A percentile compares a stretch with the other conserved stretches of the same genome.
These are phyloP conservation scores for Boletales sp. DNA, from an alignment of 768 basidiomycete genomes.

Conservation along the genomic window DNA sequence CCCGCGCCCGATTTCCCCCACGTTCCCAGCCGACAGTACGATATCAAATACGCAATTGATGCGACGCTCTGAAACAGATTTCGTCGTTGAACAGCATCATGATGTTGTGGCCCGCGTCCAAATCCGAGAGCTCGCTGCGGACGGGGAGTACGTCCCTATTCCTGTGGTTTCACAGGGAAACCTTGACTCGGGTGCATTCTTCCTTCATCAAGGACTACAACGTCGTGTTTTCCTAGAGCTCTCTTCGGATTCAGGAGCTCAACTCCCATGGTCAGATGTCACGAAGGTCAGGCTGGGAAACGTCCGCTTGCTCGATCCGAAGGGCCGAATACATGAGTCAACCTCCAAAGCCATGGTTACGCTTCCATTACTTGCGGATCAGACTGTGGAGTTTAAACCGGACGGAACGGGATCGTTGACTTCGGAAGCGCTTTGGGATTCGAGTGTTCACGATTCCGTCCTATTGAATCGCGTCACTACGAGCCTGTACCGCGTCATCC, in stretches of 20 bases:
- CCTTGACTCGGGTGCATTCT: conserved; percentile 83
- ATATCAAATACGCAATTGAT: conserved; percentile 58
- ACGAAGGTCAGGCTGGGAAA: conserved; percentile 76
- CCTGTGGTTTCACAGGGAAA: conserved; percentile 73
- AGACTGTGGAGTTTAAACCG: conserved; percentile 68
- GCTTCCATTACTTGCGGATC: conserved; percentile 71
- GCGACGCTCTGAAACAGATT: conserved; percentile 92
- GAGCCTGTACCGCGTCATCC: conserved; percentile 69
- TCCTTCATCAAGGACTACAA: conserved; percentile 91
- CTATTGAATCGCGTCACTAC: conserved; percentile 85
- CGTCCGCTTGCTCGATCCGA: conserved; percentile 79
- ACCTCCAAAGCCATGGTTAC: conserved; percentile 67
- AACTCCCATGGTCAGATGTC: conserved; percentile 84
- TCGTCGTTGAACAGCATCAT: conserved; percentile 81
- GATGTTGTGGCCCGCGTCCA: conserved; percentile 89
- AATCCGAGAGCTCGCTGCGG: conserved; percentile 80
- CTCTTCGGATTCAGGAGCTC: conserved; percentile 83
- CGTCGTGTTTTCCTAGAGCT: conserved; percentile 73
- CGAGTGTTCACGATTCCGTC: conserved; percentile 82
- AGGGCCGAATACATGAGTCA: conserved; percentile 78
- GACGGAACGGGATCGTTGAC: conserved; percentile 78
- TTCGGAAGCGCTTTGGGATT: conserved; percentile 86
- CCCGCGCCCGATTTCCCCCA: conserved; percentile 33
- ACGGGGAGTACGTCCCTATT: conserved; percentile 81
- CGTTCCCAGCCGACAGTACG: conserved; percentile 32